phyloP scores from a whole-genome alignment of 371 early-diverging fungal species.

The Chytridiales sp. region DNA sequence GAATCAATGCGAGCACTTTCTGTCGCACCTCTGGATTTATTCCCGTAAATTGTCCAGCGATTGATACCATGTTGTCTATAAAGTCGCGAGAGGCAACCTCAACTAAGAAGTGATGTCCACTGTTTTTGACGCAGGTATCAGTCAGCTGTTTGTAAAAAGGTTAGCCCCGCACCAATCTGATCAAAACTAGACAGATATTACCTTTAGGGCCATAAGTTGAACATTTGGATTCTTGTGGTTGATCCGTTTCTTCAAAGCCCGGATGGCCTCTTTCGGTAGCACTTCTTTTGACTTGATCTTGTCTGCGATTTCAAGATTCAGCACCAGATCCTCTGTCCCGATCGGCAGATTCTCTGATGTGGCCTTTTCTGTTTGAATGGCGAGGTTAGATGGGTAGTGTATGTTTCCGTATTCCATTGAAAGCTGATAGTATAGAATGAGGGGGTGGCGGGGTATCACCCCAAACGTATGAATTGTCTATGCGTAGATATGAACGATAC shows the following conservation, averaged over 20 bases:
- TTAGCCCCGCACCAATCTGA: neutral
- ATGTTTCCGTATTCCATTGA: no score
- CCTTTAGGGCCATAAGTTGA: conserved; percentile 80
- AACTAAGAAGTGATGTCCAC: conserved; percentile 78
- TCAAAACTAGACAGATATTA: no score
- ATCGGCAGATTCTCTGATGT: conserved; percentile 87
- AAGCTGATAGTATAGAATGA: no score
- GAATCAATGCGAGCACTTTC: conserved; percentile 70
- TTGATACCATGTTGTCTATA: conserved; percentile 73
- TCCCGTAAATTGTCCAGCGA: no score
- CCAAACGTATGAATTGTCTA: no score
- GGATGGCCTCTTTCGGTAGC: conserved; percentile 71
- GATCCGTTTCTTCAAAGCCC: conserved; percentile 71
- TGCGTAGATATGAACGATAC: no score
- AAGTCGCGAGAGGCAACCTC: conserved; percentile 89
- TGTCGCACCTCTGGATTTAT: conserved; percentile 71
- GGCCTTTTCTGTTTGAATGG: no score
- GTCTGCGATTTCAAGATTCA: conserved; percentile 86
- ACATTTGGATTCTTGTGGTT: conserved; percentile 90
- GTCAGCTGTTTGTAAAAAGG: conserved; percentile 55
- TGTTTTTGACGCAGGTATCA: conserved; percentile 93
- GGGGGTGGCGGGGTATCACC: no score
- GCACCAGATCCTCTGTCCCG: conserved; percentile 78
- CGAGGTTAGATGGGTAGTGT: no score
- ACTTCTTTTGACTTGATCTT: conserved; percentile 84